Base-by-base conservation (phyloP, 352 stramenopile species). In the Elongisporangium anandrum region DNA sequence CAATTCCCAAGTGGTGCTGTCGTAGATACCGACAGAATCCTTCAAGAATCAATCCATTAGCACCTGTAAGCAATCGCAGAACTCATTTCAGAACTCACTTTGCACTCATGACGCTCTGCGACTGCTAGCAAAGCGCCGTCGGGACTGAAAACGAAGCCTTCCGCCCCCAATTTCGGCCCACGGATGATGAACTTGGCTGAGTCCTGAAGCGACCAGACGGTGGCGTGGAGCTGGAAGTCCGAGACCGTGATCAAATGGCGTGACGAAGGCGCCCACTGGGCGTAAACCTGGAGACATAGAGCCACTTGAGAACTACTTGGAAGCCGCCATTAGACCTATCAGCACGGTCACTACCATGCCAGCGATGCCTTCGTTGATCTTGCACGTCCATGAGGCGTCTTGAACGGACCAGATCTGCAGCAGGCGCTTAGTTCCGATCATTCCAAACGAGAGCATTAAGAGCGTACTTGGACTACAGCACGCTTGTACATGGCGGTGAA, bases 161-260 rank as follows among this genome's bases (percentile, higher is more conserved):
- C 80, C 3, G 60, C 76, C 9, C 69, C 68, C 47, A 94, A 71
- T 56, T 94, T 94, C 9, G 85, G 85, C 51, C 71, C 74, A 5
- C 79, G 72, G 55, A 93, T 88, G 48, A 75, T 73, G 23, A 71
- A 87, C 22, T 85, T 78, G 20, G 76, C 75, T 6, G 72, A 61
- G 54, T 91, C 76, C n/a, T 72, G 48, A 4, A 94, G 68, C 19
- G 81, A 92, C 85, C 85, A 94, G 26, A 94, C 81, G 2, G 79
- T 93, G 22, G 80, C 83, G 52, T 93, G 84, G 21, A 94, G 65
- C 60, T 90, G 83, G 52, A 94, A 94, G 65, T 94, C 85, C n/a
- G 85, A 87, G 13, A 94, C 78, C 0, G 83, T 93, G 55, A 94
- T 66, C 5, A 92, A 55, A 50, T 94, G 85, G 16, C 80, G 76